Evolutionary conservation across 148 eudicot genomes (phyloP).

Genomic region (Persicaria maculosa): DNA sequence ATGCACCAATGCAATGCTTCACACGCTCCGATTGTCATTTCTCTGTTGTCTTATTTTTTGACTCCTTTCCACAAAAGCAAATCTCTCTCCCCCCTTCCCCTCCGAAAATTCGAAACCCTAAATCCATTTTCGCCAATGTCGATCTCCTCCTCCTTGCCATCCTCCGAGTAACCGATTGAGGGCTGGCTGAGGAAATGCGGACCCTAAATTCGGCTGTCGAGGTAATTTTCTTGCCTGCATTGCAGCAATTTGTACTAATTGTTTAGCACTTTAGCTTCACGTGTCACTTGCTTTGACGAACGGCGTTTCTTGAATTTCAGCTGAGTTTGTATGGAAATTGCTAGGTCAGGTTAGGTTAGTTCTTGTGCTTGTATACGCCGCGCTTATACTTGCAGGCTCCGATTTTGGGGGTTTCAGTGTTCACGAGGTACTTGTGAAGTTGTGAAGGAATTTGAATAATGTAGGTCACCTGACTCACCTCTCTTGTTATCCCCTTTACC

Average conservation of each 20-base stretch:
- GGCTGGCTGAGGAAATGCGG: not conserved
- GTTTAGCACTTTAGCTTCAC: not conserved
- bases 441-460: not conserved
- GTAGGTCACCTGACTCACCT: not conserved
- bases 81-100: not conserved
- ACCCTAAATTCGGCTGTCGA: not conserved
- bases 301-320: not conserved
- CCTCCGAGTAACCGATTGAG: not conserved
- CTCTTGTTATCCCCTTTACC: not conserved
- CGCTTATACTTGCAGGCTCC: not conserved
- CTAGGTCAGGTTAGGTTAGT: too few relatives aligned
- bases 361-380: too few relatives aligned
- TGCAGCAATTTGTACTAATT: not conserved
- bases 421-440: not conserved
- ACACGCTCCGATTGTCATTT: not conserved
- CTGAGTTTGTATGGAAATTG: not conserved
- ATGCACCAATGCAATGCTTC: not conserved
- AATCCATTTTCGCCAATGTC: not conserved
- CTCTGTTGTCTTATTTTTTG: not conserved
- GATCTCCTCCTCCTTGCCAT: not conserved
- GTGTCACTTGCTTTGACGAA: too few relatives aligned
- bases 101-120: not conserved
- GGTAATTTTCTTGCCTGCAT: not conserved
- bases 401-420: not conserved
- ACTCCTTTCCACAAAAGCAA: not conserved